A percentile compares a stretch with the other conserved stretches of the same genome.
Evolutionary conservation across 495 filamentous ascomycete species (phyloP).

Genomic region (Xylaria castorea): DNA sequence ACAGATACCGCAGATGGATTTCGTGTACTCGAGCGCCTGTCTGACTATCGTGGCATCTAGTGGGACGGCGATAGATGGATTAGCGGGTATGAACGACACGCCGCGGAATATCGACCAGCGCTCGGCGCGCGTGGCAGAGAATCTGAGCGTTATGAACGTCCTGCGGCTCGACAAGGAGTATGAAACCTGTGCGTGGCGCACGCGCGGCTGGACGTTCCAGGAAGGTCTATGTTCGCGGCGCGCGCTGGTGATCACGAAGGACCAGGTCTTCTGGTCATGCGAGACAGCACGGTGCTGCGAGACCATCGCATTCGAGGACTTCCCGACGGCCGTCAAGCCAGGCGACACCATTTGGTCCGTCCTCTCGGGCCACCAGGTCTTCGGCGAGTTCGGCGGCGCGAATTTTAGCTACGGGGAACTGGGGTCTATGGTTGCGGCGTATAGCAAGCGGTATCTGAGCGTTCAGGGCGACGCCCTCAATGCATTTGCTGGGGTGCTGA

Average conservation of each 20-base stretch:
- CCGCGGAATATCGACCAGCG: background rate
- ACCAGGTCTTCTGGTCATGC: slow-evolving; percentile 43
- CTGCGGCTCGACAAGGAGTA: slow-evolving; percentile 1
- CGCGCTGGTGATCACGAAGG: slow-evolving; percentile 39
- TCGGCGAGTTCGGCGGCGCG: slow-evolving; percentile 28
- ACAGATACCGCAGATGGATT: slow-evolving; percentile 43
- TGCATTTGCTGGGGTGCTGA: slow-evolving; percentile 31
- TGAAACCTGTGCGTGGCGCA: slow-evolving; percentile 39
- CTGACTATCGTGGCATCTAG: slow-evolving; percentile 42
- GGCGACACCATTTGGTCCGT: slow-evolving; percentile 23
- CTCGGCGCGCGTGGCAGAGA: background rate
- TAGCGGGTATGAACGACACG: background rate
- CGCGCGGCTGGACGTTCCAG: slow-evolving; percentile 52
- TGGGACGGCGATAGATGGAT: background rate
- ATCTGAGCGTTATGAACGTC: slow-evolving; percentile 7
- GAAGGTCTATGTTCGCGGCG: slow-evolving; percentile 45
- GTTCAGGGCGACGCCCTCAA: slow-evolving; percentile 20
- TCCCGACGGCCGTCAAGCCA: slow-evolving; percentile 22
- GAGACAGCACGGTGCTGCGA: slow-evolving; percentile 30
- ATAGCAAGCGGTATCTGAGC: slow-evolving; percentile 25
- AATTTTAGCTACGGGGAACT: slow-evolving; percentile 28
- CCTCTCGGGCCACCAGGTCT: slow-evolving; percentile 26
- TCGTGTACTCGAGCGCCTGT: slow-evolving; percentile 35
- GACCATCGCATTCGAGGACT: slow-evolving; percentile 29
- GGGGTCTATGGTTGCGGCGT: slow-evolving; percentile 9